Conservation (phyloP, 2,329 filamentous ascomycete genomes). For the Nemania sp. region DNA sequence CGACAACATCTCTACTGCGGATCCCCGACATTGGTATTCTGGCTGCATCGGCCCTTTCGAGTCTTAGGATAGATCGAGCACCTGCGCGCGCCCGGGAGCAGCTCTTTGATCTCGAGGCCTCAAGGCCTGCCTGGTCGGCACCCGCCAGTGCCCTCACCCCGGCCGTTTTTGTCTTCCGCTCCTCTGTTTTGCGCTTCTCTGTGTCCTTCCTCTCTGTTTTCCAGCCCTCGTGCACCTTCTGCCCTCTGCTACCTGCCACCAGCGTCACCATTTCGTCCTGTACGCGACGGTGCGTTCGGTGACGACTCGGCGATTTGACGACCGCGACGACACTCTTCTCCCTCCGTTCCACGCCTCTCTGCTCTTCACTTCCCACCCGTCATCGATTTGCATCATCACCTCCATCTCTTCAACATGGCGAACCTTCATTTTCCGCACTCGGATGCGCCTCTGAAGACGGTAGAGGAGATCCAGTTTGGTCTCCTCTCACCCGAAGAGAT, state of each 20-base stretch:
- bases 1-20: constrained; percentile 43
- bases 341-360: background rate
- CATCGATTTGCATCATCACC: background rate
- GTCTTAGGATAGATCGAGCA: constrained; percentile 28
- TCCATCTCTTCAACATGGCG: constrained; percentile 68
- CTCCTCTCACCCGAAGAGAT: constrained; percentile 98
- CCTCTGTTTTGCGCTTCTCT: too few species aligned
- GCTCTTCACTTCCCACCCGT: constrained; percentile 11
- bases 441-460: constrained; percentile 93
- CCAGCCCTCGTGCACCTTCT: constrained; percentile 31
- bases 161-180: background rate
- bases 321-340: constrained; percentile 20
- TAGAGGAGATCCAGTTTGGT: constrained; percentile 99
- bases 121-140: constrained; percentile 45
- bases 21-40: constrained; percentile 37
- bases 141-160: constrained; percentile 48
- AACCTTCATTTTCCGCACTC: constrained; percentile 90
- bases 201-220: background rate
- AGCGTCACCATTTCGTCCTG: constrained; percentile 29
- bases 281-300: background rate
- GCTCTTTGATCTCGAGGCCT: constrained; percentile 41
- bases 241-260: constrained; percentile 17
- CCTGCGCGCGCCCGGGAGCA: constrained; percentile 33
- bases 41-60: constrained; percentile 43
- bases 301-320: constrained; percentile 31